Percentiles rank a stretch among this genome's conserved stretches.
These are phyloP conservation scores for Amanita rubescens DNA, from an alignment of 768 basidiomycete genomes.

Conservation along the genomic window DNA sequence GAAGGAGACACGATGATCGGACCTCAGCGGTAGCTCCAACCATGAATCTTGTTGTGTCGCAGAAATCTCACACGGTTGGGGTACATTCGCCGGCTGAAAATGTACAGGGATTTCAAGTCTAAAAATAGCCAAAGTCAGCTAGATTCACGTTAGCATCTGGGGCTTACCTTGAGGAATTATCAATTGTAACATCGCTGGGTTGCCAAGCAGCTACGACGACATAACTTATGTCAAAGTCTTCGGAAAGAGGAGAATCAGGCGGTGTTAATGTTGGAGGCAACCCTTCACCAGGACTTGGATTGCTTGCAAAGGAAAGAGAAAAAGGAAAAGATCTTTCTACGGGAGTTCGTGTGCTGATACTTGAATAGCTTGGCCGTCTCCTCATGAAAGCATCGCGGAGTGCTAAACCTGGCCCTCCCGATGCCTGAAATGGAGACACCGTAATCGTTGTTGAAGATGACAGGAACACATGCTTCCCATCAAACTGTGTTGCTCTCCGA, in stretches of 20 bases:
- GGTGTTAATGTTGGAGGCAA: constrained; percentile 51
- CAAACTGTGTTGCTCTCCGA: constrained; percentile 10
- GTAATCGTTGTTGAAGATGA: constrained; percentile 37
- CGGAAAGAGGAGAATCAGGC: constrained; percentile 12
- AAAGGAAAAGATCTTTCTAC: constrained; percentile 41
- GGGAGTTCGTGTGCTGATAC: constrained; percentile 25
- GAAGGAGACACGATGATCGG: constrained; percentile 57
- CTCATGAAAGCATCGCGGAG: constrained; percentile 38
- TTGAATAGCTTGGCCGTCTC: constrained; percentile 38
- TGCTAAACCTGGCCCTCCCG: constrained; percentile 20
- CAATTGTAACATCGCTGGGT: constrained; percentile 35
- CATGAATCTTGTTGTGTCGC: constrained; percentile 42
- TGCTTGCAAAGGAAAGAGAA: constrained; percentile 47
- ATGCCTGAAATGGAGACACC: constrained; percentile 27
- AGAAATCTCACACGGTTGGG: constrained; percentile 47
- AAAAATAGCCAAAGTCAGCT: not conserved
- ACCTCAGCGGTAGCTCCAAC: constrained; percentile 60
- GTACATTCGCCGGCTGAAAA: constrained; percentile 51
- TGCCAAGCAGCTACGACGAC: constrained; percentile 54
- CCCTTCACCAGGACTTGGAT: constrained; percentile 44
- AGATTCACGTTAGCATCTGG: constrained; percentile 8
- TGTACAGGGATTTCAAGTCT: constrained; percentile 64
- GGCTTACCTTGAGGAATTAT: constrained; percentile 5
- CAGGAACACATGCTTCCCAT: constrained; percentile 42
- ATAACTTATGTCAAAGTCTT: constrained; percentile 42